Evolutionary conservation across 2,329 filamentous ascomycete species (phyloP).

Genomic region (Bipolaris oryzae): DNA sequence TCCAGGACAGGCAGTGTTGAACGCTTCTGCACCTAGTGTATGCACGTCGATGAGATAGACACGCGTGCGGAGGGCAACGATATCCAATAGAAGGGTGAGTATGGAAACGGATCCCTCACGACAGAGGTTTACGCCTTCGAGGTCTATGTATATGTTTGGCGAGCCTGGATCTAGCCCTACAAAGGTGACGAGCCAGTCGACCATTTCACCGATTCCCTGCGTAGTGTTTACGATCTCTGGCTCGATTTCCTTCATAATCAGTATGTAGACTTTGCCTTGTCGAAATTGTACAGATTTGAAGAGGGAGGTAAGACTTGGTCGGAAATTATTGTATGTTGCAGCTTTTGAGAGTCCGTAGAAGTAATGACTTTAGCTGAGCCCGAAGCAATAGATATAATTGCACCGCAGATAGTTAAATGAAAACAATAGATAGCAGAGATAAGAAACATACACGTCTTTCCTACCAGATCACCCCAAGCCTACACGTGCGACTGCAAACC

Average conservation of each 20-base stretch:
- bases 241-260: background rate
- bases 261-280: background rate
- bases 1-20: constrained; percentile 20
- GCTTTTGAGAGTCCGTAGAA: background rate
- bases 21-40: constrained; percentile 29
- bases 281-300: background rate
- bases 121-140: constrained; percentile 35
- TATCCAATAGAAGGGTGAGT: constrained; percentile 22
- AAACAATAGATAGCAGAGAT: background rate
- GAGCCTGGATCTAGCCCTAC: too few relatives aligned
- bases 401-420: background rate
- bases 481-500: background rate
- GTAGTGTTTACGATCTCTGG: constrained; percentile 1
- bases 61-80: background rate
- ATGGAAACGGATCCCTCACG: constrained; percentile 35
- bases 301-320: background rate
- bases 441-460: background rate
- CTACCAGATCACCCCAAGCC: background rate
- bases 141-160: constrained; percentile 26
- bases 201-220: background rate
- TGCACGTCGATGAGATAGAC: constrained; percentile 2
- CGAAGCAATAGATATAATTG: background rate
- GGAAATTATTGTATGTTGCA: background rate
- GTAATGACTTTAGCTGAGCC: background rate
- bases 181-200: background rate